Conservation (phyloP, 2,329 filamentous ascomycete genomes). For the Plectosphaerella plurivora region DNA sequence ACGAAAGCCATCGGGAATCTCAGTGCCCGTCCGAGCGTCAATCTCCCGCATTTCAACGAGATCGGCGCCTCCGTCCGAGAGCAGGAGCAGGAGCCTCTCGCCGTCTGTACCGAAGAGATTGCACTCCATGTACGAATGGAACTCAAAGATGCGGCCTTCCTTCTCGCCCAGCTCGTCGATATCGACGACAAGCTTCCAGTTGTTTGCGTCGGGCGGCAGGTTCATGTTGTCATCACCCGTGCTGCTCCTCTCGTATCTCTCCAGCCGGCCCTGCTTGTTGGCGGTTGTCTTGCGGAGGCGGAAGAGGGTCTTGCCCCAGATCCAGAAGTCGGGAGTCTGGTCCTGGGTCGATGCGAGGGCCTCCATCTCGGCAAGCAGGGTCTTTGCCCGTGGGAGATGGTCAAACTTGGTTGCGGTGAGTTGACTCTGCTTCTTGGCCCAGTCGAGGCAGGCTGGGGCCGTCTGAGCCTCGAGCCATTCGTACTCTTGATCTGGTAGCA, state of each 20-base stretch:
- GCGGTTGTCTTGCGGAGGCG: background rate
- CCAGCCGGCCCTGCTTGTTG: slow-evolving; percentile 2
- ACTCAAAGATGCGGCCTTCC: too few relatives aligned
- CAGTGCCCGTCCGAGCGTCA: background rate
- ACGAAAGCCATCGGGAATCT: background rate
- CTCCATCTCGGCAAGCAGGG: background rate
- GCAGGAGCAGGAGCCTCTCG: background rate
- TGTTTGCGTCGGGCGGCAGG: background rate
- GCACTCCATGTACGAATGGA: background rate
- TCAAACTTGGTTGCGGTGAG: background rate
- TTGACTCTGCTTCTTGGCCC: background rate
- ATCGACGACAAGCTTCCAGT: background rate
- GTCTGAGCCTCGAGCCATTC: background rate
- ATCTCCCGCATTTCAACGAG: slow-evolving; percentile 1
- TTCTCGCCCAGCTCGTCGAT: background rate
- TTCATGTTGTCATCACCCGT: background rate
- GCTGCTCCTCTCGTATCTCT: slow-evolving; percentile 3
- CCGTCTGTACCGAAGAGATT: background rate
- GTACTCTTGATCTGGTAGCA: background rate
- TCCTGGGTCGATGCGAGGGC: background rate
- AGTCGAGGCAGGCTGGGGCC: background rate
- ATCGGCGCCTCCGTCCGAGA: slow-evolving; percentile 1
- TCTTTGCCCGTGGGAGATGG: background rate
- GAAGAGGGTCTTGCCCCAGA: background rate
- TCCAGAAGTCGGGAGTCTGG: background rate